A percentile compares a stretch with the other conserved stretches of the same genome.
phyloP scores from a whole-genome alignment of 352 stramenopile genomes.

The Globisporangium ultimum region DNA sequence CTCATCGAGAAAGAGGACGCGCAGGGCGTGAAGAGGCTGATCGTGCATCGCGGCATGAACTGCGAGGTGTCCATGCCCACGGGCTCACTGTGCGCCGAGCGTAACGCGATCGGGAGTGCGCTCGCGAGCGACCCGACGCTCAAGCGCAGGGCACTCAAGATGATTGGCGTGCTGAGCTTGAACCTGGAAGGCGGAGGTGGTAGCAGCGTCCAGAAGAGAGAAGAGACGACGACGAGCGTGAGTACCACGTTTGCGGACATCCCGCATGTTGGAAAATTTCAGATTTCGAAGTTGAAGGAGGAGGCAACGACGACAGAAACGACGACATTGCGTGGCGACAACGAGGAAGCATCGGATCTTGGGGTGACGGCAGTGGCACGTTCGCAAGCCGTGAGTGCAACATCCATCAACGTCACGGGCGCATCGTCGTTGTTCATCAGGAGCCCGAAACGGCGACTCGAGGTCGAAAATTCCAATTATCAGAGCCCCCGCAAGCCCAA shows the following conservation, averaged over 20 bases:
- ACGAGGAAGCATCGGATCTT: not conserved
- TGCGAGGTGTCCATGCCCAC: conserved; percentile 98
- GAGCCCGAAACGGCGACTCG: conserved; percentile 8
- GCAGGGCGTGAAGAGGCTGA: conserved; percentile 37
- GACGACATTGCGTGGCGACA: not conserved
- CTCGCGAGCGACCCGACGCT: conserved; percentile 93
- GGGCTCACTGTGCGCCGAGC: conserved; percentile 94
- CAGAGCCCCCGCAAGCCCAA: conserved; percentile 60
- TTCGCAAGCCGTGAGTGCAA: conserved; percentile 3
- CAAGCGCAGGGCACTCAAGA: conserved; percentile 89
- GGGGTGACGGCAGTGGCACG: not conserved
- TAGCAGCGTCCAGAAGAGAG: conserved; percentile 11
- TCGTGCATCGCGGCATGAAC: conserved; percentile 97
- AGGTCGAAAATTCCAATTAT: conserved; percentile 16
- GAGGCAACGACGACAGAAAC: not conserved
- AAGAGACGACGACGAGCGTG: not conserved
- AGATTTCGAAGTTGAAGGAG: conserved; percentile 5
- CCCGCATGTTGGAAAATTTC: conserved; percentile 9
- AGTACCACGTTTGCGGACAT: conserved; percentile 10
- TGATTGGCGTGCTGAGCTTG: conserved; percentile 94
- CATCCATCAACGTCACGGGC: conserved; percentile 5
- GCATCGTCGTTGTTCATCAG: not conserved
- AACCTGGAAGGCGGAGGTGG: conserved; percentile 32
- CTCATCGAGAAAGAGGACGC: conserved; percentile 88
- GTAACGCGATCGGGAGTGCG: conserved; percentile 97